A percentile compares a stretch with the other conserved stretches of the same genome.
Conservation (phyloP, 805 yeast genomes). For the Priceomyces medius region DNA sequence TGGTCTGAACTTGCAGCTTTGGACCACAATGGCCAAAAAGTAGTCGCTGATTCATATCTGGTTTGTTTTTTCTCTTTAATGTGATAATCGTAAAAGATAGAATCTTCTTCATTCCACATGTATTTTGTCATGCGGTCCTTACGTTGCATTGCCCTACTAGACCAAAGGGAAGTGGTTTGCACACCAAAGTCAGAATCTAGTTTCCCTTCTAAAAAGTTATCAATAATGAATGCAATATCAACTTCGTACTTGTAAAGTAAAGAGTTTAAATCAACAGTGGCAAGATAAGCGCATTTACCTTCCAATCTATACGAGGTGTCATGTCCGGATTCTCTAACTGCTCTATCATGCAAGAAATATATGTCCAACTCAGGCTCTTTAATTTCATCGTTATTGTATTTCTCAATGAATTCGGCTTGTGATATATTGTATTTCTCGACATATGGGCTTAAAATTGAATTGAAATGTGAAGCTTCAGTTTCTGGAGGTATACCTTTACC, state of each 20-base stretch:
- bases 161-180: slow-evolving; percentile 62
- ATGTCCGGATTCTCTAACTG: slow-evolving; percentile 95
- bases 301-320: slow-evolving; percentile 91
- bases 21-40: slow-evolving; percentile 92
- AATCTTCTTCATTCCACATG: slow-evolving; percentile 79
- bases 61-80: slow-evolving; percentile 54
- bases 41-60: slow-evolving; percentile 79
- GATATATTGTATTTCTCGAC: slow-evolving; percentile 57
- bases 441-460: slow-evolving; percentile 65
- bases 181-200: slow-evolving; percentile 26
- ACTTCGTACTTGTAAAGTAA: slow-evolving; percentile 84
- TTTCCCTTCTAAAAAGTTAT: slow-evolving; percentile 52
- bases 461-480: slow-evolving; percentile 87
- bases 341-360: slow-evolving; percentile 88
- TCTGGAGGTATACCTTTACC: slow-evolving; percentile 97
- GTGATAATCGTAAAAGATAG: slow-evolving; percentile 83
- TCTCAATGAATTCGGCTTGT: slow-evolving; percentile 60
- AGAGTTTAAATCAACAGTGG: slow-evolving; percentile 86
- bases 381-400: slow-evolving; percentile 65
- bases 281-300: slow-evolving; percentile 84
- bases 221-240: slow-evolving; percentile 71
- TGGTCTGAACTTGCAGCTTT: slow-evolving; percentile 63
- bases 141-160: slow-evolving; percentile 52
- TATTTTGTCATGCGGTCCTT: slow-evolving; percentile 58
- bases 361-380: slow-evolving; percentile 82